phyloP scores from a whole-genome alignment of 306 rosid species.

The Medicago arabica region DNA sequence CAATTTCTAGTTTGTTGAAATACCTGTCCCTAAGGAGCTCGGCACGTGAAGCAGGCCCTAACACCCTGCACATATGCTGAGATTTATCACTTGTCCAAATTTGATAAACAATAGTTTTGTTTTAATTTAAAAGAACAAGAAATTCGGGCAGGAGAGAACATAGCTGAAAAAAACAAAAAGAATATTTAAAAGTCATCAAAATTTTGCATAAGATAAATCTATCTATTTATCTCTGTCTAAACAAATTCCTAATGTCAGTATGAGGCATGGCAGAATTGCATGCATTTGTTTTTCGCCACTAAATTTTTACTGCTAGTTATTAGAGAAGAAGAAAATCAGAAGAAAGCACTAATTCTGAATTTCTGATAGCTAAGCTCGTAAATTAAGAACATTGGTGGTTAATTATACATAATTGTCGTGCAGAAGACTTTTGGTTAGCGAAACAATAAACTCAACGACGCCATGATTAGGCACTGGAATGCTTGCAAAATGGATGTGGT shows the following conservation, averaged over 20 bases:
- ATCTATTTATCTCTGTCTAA: not conserved
- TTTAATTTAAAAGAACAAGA: not conserved
- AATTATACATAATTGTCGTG: too few species aligned
- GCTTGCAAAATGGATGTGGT: too few species aligned
- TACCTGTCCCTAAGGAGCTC: slow-evolving; percentile 48
- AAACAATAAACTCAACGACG: too few species aligned
- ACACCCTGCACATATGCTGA: slow-evolving; percentile 50
- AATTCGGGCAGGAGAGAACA: not conserved
- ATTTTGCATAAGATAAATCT: too few species aligned
- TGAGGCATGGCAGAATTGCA: not conserved
- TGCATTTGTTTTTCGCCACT: too few species aligned
- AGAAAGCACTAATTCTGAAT: not conserved
- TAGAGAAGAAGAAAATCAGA: not conserved
- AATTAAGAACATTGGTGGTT: too few species aligned
- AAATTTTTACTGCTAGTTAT: not conserved
- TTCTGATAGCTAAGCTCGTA: too few species aligned
- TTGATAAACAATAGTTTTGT: not conserved
- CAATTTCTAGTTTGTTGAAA: slow-evolving; percentile 24
- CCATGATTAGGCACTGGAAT: too few species aligned
- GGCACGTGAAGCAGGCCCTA: slow-evolving; percentile 49
- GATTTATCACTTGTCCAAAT: slow-evolving; percentile 13
- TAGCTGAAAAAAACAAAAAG: not conserved
- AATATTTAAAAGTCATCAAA: too few species aligned
- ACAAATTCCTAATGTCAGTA: not conserved
- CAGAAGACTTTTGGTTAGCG: too few species aligned